Evolutionary conservation across 2,329 filamentous ascomycete genomes (phyloP).

Genomic region (Apiospora aurea): DNA sequence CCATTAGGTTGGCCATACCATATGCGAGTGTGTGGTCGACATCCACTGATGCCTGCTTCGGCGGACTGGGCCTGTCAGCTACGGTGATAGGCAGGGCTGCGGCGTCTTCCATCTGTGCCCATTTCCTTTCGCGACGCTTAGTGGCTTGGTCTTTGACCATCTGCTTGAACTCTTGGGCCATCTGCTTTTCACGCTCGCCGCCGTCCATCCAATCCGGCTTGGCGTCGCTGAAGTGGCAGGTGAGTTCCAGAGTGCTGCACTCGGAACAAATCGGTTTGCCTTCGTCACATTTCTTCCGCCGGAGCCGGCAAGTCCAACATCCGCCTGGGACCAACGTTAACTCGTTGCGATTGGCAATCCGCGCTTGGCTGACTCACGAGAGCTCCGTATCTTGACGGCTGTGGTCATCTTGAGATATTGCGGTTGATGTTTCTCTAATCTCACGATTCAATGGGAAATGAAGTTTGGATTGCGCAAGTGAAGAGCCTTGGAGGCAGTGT

Average conservation of each 20-base stretch:
- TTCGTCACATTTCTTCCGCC: conserved; percentile 69
- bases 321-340: conserved; percentile 50
- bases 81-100: not conserved
- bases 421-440: not conserved
- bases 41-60: not conserved
- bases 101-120: conserved; percentile 43
- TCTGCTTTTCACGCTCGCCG: conserved; percentile 55
- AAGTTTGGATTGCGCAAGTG: not conserved
- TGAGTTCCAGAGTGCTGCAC: conserved; percentile 62
- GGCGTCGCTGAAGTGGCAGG: conserved; percentile 58
- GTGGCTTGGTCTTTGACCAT: conserved; percentile 63
- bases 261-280: conserved; percentile 56
- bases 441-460: not conserved
- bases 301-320: conserved; percentile 68
- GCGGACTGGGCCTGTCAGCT: not conserved
- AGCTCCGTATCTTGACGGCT: conserved; percentile 24
- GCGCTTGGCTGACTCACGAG: conserved; percentile 23
- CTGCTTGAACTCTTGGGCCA: conserved; percentile 60
- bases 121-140: conserved; percentile 57
- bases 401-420: not conserved
- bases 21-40: conserved; percentile 24
- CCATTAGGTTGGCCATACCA: conserved; percentile 26
- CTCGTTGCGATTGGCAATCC: not conserved
- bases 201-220: conserved; percentile 68
- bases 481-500: not conserved